Percentiles rank a stretch among this genome's conserved stretches.
phyloP scores from a whole-genome alignment of 176 grass and related monocot genomes.

The Musa beccarii region DNA sequence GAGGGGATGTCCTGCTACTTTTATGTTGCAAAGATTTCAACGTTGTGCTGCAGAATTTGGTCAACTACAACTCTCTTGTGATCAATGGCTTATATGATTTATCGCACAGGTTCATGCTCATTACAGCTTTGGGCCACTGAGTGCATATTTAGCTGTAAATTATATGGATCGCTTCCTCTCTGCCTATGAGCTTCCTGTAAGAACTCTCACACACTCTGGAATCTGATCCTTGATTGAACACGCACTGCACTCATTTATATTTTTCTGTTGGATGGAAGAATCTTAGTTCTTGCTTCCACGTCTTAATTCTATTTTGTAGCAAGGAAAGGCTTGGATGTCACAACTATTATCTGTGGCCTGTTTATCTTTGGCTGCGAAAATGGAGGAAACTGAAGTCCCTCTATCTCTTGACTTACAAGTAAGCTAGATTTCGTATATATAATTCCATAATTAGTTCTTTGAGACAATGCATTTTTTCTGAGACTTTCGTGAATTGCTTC shows the following conservation, averaged over 20 bases:
- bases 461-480: constrained; percentile 7
- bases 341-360: constrained; percentile 83
- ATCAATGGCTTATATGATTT: constrained; percentile 34
- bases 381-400: constrained; percentile 83
- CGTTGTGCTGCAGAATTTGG: constrained; percentile 4
- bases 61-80: neutral
- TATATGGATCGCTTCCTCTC: constrained; percentile 92
- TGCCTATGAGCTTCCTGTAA: constrained; percentile 74
- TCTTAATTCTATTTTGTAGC: constrained; percentile 22
- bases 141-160: constrained; percentile 76
- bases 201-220: constrained; percentile 4
- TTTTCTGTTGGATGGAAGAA: neutral
- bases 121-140: constrained; percentile 80
- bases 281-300: neutral
- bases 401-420: constrained; percentile 70
- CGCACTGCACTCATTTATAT: constrained; percentile 1
- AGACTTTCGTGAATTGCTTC: constrained; percentile 11
- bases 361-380: constrained; percentile 84
- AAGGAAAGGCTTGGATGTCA: constrained; percentile 59
- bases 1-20: constrained; percentile 5
- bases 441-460: constrained; percentile 12
- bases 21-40: constrained; percentile 1
- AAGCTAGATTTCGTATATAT: constrained; percentile 20
- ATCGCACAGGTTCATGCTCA: constrained; percentile 61
- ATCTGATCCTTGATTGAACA: neutral